Evolutionary conservation across 768 basidiomycete species (phyloP), one percentile per base, ranked within the genome.

Genomic region (Trichaptum fuscoviolaceum): DNA sequence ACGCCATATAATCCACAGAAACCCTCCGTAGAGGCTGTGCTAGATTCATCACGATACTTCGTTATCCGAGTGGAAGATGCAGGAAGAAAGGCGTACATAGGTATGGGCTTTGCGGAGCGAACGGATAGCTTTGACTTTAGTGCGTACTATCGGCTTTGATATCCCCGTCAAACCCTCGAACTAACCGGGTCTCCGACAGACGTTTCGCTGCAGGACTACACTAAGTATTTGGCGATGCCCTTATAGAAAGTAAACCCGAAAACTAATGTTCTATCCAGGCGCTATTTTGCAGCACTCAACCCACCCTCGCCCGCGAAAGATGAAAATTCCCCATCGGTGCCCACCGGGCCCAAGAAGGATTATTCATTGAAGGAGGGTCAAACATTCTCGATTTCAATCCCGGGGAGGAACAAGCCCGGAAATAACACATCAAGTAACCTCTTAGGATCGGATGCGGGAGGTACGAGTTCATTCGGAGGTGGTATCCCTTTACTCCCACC

Each of bases 41-140:
- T 97, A 27, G 95, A 98, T 75, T 96, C 94, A 0, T 96, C 95
- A 12, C 87, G 95, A 62, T 98, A 98, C 75, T 98, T 98, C 73
- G 95, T 96, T 18, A 81, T 97, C 57, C 84, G 93, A 64, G 91
- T 97, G 1, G 95, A 97, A 75, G 95, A 96, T 71, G 82, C 81
- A 18, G 93, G 93, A 24, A 88, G 85, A 75, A 91, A 92, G 74
- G 95, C 96, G 1, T 95, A 93, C 73, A 93, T 98, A 66, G 95
- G 95, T 6, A 89, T 97, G 84, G 95, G 95, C 18, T 98, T 95
- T 75, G 84, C 85, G 24, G 95, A 96, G 74, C 84, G 94, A 25
- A 84, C 92, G 8, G 93, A 95, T 70, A 91, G 92, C 69, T 95
- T 95, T 75, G 94, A 95, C 76, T 95, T 95, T 78, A 93, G 95